Base-by-base conservation (phyloP, 2,329 filamentous ascomycete genomes). In the Colletotrichum sp. region DNA sequence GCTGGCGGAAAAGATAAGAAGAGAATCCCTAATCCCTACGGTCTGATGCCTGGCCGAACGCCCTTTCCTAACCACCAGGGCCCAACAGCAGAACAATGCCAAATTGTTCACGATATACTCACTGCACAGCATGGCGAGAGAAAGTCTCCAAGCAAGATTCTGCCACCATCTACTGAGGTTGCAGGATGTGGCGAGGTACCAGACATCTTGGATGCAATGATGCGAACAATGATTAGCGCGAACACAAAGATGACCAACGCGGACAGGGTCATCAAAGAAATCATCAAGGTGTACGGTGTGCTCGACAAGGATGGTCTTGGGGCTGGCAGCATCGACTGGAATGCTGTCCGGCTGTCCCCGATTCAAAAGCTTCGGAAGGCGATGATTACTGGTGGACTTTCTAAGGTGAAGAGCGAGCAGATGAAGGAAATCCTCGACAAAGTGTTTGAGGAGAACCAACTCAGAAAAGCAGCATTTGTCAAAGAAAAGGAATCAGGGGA, bases 351-450 rank as follows among this genome's bases (percentile, higher is more conserved):
- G 26, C 83, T 86, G 30, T 91, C 92, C 3, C 83, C 90, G 2
- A 82, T 90, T 6, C 86, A 90, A 52, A 90, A 93, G 8, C 87
- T 97, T n/a, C 91, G 90, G 62, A 85, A 93, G 67, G 91, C 94
- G 0, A 95, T 97, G 80, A 92, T 92, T 79, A 85, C 86, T 9
- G 95, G 94, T 12, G 95, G 95, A 0, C 86, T 96, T 3, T 93
- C 92, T 4, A 89, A 90, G n/a, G 88, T 88, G 18, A 97, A 96
- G 84, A 93, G 92, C 75, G 92, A 90, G 68, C 88, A 93, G 78
- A 95, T 98, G 80, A 95, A 96, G 82, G 84, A 85, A 18, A 95
- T 95, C 44, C 87, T 98, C 10, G 90, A 95, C 68, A 91, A 92
- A 83, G 93, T 96, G 1, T 92, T 94, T 80, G 86, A 92, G 60